Conservation (phyloP, 805 yeast genomes). For the Cyberlindnera mrakii region DNA sequence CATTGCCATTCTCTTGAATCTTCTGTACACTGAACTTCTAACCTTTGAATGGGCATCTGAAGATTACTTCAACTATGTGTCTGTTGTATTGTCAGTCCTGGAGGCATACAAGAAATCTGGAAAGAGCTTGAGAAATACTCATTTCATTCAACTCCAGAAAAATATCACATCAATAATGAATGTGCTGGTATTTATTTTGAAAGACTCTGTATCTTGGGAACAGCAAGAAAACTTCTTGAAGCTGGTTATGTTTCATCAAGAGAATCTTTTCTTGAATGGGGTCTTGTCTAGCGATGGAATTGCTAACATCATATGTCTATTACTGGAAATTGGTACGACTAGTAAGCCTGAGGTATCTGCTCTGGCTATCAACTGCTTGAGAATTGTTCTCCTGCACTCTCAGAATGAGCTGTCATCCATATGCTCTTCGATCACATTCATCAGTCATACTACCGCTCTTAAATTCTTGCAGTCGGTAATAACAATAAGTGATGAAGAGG, state of each 20-base stretch:
- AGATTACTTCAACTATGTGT: slow-evolving; percentile 23
- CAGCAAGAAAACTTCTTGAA: slow-evolving; percentile 26
- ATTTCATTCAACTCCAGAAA: slow-evolving; percentile 13
- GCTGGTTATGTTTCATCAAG: slow-evolving; percentile 27
- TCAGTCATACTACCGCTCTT: slow-evolving; percentile 13
- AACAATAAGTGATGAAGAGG: slow-evolving; percentile 25
- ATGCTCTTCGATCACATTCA: slow-evolving; percentile 22
- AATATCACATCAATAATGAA: slow-evolving; percentile 14
- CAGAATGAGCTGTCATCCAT: slow-evolving; percentile 24
- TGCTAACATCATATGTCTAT: slow-evolving; percentile 27
- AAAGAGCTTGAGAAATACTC: slow-evolving; percentile 11
- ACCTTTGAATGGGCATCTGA: slow-evolving; percentile 21
- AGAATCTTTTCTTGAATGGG: slow-evolving; percentile 23
- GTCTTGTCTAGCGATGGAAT: slow-evolving; percentile 29
- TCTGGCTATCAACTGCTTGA: slow-evolving; percentile 25
- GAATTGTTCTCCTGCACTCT: slow-evolving; percentile 28
- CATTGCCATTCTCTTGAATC: slow-evolving; percentile 15
- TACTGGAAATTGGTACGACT: slow-evolving; percentile 16
- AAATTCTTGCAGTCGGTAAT: slow-evolving; percentile 21
- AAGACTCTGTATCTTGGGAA: slow-evolving; percentile 14
- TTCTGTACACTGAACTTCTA: slow-evolving; percentile 16
- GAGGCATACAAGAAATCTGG: slow-evolving; percentile 18
- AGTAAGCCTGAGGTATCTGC: slow-evolving; percentile 11
- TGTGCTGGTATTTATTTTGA: slow-evolving; percentile 14
- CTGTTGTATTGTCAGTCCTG: slow-evolving; percentile 15